phyloP scores from a whole-genome alignment of 2,329 filamentous ascomycete genomes.

The Alternaria atra region DNA sequence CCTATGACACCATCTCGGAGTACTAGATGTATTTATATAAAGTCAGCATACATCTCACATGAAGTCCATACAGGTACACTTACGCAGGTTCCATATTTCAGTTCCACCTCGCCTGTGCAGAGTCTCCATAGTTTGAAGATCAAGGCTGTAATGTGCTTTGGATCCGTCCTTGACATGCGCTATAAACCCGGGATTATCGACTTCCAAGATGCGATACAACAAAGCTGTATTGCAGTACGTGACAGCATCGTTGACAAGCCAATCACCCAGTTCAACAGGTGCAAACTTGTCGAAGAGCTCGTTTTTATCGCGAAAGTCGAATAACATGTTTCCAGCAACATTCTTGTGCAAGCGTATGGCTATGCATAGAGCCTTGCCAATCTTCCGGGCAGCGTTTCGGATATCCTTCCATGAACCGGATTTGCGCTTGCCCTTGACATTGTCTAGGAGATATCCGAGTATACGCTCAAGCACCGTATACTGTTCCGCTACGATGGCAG shows the following conservation, averaged over 20 bases:
- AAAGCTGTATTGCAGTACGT: background rate
- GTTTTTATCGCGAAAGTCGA: background rate
- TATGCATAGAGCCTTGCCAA: background rate
- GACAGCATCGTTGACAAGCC: background rate
- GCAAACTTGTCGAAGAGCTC: background rate
- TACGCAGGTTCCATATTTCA: background rate
- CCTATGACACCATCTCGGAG: background rate
- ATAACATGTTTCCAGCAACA: background rate
- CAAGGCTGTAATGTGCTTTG: background rate
- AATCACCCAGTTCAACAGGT: background rate
- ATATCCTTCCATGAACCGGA: background rate
- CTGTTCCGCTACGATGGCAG: background rate
- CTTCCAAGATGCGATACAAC: background rate
- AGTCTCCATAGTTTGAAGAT: background rate
- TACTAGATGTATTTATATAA: background rate
- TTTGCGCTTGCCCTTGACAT: background rate
- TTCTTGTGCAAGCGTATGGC: background rate
- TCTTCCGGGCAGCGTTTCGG: background rate
- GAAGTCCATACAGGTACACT: background rate
- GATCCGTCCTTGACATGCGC: background rate
- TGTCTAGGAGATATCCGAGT: background rate
- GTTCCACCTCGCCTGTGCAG: background rate
- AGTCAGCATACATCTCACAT: background rate
- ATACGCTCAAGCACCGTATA: background rate
- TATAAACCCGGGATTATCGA: background rate